Evolutionary conservation across 495 filamentous ascomycete genomes (phyloP), one percentile per base, ranked within the genome.

Genomic region (Barbatosphaeria neglecta): DNA sequence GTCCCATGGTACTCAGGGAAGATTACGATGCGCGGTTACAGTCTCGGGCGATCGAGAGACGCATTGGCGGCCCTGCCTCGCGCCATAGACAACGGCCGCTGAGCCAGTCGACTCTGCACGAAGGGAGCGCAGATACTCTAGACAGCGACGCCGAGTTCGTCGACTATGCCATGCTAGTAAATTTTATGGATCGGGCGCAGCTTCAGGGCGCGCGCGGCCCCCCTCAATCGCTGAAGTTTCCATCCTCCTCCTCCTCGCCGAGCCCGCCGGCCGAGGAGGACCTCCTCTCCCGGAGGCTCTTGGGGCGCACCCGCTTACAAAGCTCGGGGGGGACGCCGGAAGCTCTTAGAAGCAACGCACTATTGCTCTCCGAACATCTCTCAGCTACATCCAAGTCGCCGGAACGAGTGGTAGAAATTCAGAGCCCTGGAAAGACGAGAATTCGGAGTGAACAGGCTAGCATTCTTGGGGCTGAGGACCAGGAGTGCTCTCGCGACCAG

Each of bases 1-100:
- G 52, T 22, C 52, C 58, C 10, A 50, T 48, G 37, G 45, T 62
- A n/a, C 42, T 63, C 25, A 50, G 46, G 9, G 62, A 57, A 42
- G 48, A 57, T 6, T 60, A 50, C 37, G 50, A 55, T 24, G 47
- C 48, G 10, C 51, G 46, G 20, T 54, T 66, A 22, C 50, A 27
- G 24, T 20, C 28, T 16, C 48, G 20, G 11, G 20, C 13, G n/a
- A n/a, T 35, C 13, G 16, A 35, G 31, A 35, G 31, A 35, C 15
- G 2, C 31, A 15, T n/a, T 6, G 18, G 6, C 3, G 19, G 2
- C 9, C n/a, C 39, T 22, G 39, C 7, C 20, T 1, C 20, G 13
- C 8, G 13, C 8, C 19, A 10, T 6, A 22, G 39, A 11, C 2
- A 23, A 15, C 39, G 39, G 5, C 24, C 39, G 8, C 9, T 22